Evolutionary conservation across 202 grass and related monocot species (phyloP).

Genomic region (Alloteropsis angusta): DNA sequence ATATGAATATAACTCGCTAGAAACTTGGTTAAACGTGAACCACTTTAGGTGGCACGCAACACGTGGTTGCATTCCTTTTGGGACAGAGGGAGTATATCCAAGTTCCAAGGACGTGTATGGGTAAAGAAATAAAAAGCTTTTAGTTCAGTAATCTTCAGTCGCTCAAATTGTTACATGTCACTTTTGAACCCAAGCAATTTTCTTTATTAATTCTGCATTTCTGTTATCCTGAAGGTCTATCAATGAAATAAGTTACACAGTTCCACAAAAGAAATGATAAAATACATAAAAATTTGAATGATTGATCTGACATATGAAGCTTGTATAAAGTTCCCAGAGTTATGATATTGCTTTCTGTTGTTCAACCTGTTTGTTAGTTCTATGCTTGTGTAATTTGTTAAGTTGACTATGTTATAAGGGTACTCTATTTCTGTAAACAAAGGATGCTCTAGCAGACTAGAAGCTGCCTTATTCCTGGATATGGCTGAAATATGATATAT

Average conservation of each 20-base stretch:
- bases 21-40: too few relatives aligned
- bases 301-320: neutral
- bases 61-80: too few relatives aligned
- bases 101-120: neutral
- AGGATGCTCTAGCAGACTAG: neutral
- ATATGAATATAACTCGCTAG: too few relatives aligned
- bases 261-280: neutral
- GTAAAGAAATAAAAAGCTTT: neutral
- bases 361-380: neutral
- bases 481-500: neutral
- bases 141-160: neutral
- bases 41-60: too few relatives aligned
- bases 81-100: too few relatives aligned
- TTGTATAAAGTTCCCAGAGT: neutral
- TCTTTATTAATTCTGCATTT: neutral
- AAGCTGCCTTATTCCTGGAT: neutral
- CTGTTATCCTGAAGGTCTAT: neutral
- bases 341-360: constrained; percentile 5
- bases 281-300: neutral
- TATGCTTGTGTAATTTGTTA: too few relatives aligned
- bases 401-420: neutral
- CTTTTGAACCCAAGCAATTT: neutral
- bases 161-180: neutral
- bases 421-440: neutral
- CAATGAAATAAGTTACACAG: constrained; percentile 1